Evolutionary conservation across 2,329 filamentous ascomycete genomes (phyloP).

Genomic region (Colletotrichum tropicale): DNA sequence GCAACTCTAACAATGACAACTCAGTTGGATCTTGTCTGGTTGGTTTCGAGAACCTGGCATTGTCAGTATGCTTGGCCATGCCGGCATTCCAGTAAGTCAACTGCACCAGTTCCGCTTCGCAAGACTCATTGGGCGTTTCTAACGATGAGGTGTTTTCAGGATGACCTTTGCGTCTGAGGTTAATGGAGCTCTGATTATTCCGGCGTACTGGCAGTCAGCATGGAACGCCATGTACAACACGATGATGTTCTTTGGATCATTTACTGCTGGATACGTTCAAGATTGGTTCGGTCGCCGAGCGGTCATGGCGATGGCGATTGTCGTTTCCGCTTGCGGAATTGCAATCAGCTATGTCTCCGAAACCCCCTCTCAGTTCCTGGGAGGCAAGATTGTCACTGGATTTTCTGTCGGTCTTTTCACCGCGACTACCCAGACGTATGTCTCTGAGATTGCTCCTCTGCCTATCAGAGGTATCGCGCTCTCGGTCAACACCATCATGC

Average conservation of each 20-base stretch:
- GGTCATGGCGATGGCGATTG: slow-evolving; percentile 12
- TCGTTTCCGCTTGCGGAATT: slow-evolving; percentile 19
- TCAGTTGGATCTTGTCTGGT: slow-evolving; percentile 18
- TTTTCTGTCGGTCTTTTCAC: slow-evolving; percentile 22
- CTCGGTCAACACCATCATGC: slow-evolving; percentile 42
- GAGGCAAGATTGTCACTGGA: slow-evolving; percentile 25
- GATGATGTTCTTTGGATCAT: slow-evolving; percentile 23
- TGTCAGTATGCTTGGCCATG: slow-evolving; percentile 24
- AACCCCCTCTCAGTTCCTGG: slow-evolving; percentile 19
- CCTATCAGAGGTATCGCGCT: slow-evolving; percentile 42
- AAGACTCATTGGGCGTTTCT: neutral
- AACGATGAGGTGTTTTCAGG: neutral
- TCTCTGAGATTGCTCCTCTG: slow-evolving; percentile 35
- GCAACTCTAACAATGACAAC: neutral
- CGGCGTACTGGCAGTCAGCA: slow-evolving; percentile 26
- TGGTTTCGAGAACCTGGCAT: slow-evolving; percentile 22
- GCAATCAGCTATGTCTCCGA: slow-evolving; percentile 21
- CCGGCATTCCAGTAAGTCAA: slow-evolving; percentile 23
- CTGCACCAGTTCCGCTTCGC: neutral
- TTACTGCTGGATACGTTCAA: slow-evolving; percentile 20
- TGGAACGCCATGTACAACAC: slow-evolving; percentile 26
- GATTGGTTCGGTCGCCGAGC: slow-evolving; percentile 24
- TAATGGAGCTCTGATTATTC: slow-evolving; percentile 23
- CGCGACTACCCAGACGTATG: slow-evolving; percentile 31
- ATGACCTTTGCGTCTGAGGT: slow-evolving; percentile 23